phyloP scores from a whole-genome alignment of 768 basidiomycete genomes.

The Collybia nuda region DNA sequence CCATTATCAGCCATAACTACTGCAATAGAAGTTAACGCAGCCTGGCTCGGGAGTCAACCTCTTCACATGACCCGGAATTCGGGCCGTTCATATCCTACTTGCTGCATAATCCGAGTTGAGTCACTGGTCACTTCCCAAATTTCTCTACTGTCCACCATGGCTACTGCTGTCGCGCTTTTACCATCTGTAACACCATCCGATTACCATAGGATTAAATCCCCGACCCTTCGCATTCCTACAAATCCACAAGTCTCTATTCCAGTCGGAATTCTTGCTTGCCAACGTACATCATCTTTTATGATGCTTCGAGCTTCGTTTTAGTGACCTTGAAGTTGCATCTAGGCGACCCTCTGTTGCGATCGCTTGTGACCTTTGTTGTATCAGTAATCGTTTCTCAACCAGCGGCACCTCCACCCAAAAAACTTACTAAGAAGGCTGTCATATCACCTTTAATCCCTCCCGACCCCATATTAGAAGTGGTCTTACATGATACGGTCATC shows the following conservation, averaged over 20 bases:
- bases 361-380: slow-evolving; percentile 58
- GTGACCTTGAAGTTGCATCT: slow-evolving; percentile 9
- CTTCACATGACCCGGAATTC: no score
- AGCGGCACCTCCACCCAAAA: slow-evolving; percentile 36
- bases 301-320: slow-evolving; percentile 1
- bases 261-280: slow-evolving; percentile 78
- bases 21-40: no score
- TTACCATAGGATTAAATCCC: slow-evolving; percentile 67
- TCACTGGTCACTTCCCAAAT: no score
- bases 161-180: slow-evolving; percentile 43
- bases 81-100: no score
- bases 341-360: slow-evolving; percentile 71
- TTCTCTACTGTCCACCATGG: slow-evolving; percentile 12
- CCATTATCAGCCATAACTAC: no score
- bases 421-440: slow-evolving; percentile 59
- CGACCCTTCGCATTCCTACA: slow-evolving; percentile 53
- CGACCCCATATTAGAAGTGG: slow-evolving; percentile 58
- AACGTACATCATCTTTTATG: slow-evolving; percentile 45
- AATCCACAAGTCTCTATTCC: slow-evolving; percentile 54
- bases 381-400: slow-evolving; percentile 47
- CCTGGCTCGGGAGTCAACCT: no score
- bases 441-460: slow-evolving; percentile 41
- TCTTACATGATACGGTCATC: slow-evolving; percentile 74
- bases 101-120: no score
- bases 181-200: slow-evolving; percentile 47